A percentile compares a stretch with the other conserved stretches of the same genome.
Evolutionary conservation across 345 rosid genomes (phyloP).

Genomic region (Rhodamnia argentea): DNA sequence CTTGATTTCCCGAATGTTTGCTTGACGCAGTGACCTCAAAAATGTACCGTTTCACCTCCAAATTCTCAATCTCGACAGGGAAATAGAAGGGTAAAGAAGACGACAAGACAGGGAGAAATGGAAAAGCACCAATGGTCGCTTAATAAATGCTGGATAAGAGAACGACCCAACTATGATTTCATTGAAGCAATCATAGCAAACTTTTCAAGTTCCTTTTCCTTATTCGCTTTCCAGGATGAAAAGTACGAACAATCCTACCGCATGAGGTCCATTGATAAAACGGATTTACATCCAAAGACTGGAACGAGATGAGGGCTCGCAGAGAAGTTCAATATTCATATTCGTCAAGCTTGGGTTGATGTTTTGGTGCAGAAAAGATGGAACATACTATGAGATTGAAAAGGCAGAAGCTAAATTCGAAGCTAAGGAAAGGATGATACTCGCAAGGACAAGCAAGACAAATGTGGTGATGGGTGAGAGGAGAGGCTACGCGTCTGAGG

Average conservation of each 20-base stretch:
- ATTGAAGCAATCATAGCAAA: neutral
- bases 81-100: neutral
- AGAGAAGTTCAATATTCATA: constrained; percentile 4
- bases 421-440: constrained; percentile 22
- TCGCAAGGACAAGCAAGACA: neutral
- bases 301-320: constrained; percentile 17
- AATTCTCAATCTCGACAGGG: neutral
- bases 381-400: neutral
- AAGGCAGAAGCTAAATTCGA: constrained; percentile 19
- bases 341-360: neutral
- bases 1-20: neutral
- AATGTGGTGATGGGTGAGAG: constrained; percentile 6
- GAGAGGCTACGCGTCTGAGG: constrained; percentile 35
- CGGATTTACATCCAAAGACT: neutral
- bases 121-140: neutral
- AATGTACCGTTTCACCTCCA: neutral
- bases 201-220: neutral
- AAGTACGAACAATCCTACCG: neutral
- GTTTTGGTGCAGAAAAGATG: neutral
- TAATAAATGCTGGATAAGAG: neutral
- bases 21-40: constrained; percentile 2
- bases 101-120: neutral
- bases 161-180: neutral
- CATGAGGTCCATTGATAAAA: neutral
- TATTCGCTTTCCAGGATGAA: neutral